A percentile compares a stretch with the other conserved stretches of the same genome.
Evolutionary conservation across 2,329 filamentous ascomycete species (phyloP).

Genomic region (Rhinocladiella mackenziei): DNA sequence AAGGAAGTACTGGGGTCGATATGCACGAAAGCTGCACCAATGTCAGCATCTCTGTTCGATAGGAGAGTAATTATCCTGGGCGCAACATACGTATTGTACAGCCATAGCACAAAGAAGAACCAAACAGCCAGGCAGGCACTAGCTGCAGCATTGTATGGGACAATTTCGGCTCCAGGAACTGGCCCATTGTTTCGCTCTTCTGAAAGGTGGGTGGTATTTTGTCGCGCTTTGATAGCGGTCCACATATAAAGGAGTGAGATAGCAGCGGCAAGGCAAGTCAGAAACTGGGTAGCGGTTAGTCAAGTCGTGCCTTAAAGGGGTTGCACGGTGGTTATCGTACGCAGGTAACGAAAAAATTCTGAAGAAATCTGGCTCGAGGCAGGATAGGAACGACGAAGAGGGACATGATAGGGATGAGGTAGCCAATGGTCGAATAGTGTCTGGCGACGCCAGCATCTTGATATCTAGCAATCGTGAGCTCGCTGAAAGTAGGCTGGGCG

Average conservation of each 20-base stretch:
- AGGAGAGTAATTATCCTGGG: too few relatives aligned
- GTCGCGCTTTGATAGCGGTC: conserved; percentile 60
- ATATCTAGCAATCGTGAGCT: conserved; percentile 30
- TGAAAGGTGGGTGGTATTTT: conserved; percentile 50
- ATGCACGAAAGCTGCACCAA: conserved; percentile 59
- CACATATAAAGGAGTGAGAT: conserved; percentile 63
- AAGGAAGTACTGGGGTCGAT: conserved; percentile 62
- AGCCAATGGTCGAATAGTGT: conserved; percentile 43
- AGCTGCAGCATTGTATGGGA: conserved; percentile 65
- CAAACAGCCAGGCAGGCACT: conserved; percentile 66
- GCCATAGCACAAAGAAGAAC: conserved; percentile 62
- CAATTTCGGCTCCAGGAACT: conserved; percentile 26
- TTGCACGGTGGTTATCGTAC: conserved; percentile 28
- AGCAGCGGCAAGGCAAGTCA: conserved; percentile 56
- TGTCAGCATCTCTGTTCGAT: too few relatives aligned
- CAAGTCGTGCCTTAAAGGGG: not conserved
- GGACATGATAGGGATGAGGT: conserved; percentile 63
- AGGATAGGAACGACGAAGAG: conserved; percentile 64
- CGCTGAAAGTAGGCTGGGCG: too few relatives aligned
- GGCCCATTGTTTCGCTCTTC: conserved; percentile 17
- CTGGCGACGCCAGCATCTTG: conserved; percentile 54
- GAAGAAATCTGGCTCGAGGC: conserved; percentile 68
- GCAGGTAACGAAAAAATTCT: conserved; percentile 63
- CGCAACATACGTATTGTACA: conserved; percentile 21
- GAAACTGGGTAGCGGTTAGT: conserved; percentile 25